A percentile compares a stretch with the other conserved stretches of the same genome.
Conservation (phyloP, 805 yeast species). For the Zygosaccharomyces bailii region DNA sequence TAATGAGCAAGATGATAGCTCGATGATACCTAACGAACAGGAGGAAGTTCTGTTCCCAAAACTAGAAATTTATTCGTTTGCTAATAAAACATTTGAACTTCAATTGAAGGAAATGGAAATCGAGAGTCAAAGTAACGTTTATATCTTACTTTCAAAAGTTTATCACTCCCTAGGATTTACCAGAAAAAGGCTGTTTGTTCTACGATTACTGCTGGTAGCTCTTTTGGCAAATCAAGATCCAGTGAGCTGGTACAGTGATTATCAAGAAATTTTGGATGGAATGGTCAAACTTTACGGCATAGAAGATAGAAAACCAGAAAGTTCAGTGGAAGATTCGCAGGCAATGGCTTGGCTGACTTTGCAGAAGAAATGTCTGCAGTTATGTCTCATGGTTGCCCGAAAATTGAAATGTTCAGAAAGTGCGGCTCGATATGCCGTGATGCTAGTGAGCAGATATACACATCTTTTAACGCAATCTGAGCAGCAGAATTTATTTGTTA, state of each 20-base stretch:
- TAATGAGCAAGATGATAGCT: neutral
- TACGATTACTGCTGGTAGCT: conserved; percentile 59
- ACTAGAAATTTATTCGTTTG: conserved; percentile 46
- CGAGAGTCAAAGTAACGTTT: conserved; percentile 56
- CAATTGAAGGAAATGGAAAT: conserved; percentile 46
- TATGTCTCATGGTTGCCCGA: conserved; percentile 53
- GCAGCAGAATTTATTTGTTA: conserved; percentile 44
- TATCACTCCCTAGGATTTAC: conserved; percentile 57
- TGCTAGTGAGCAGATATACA: conserved; percentile 54
- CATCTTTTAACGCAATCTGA: conserved; percentile 55
- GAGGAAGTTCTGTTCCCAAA: conserved; percentile 27
- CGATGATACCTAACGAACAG: conserved; percentile 9
- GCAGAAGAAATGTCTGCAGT: conserved; percentile 52
- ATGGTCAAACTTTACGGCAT: conserved; percentile 56
- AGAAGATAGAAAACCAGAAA: conserved; percentile 38
- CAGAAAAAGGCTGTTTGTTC: conserved; percentile 67
- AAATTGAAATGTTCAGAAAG: conserved; percentile 46
- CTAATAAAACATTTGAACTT: conserved; percentile 45
- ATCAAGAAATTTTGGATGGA: conserved; percentile 45
- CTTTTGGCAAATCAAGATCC: conserved; percentile 41
- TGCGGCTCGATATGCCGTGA: conserved; percentile 45
- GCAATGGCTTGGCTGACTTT: conserved; percentile 52
- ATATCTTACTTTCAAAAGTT: conserved; percentile 61
- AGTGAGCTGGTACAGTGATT: conserved; percentile 29
- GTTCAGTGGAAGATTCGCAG: conserved; percentile 23